Conservation (phyloP, 495 filamentous ascomycete species). For the Cercophora samala region DNA sequence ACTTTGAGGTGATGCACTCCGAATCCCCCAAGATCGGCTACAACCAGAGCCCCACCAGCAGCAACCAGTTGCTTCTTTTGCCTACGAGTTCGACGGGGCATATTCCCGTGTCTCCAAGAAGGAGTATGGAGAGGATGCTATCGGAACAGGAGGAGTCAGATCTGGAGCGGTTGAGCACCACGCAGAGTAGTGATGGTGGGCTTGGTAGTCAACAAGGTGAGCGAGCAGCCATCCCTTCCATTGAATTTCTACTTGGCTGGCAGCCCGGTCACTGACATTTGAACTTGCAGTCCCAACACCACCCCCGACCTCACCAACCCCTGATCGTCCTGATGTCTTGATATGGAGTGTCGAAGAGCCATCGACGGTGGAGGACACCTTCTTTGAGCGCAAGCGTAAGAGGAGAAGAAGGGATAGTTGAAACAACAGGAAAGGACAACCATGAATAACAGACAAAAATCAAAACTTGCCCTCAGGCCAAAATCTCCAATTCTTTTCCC, state of each 20-base stretch:
- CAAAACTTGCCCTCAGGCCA: too few species aligned
- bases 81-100: neutral
- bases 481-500: too few species aligned
- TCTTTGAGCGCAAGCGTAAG: neutral
- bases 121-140: neutral
- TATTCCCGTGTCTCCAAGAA: neutral
- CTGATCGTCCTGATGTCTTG: neutral
- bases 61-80: neutral
- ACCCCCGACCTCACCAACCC: neutral
- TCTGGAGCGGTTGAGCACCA: neutral
- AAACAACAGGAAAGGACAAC: neutral
- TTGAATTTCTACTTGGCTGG: too few species aligned
- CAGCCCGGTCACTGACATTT: too few species aligned
- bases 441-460: neutral
- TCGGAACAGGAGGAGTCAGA: neutral
- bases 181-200: neutral
- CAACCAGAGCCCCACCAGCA: neutral
- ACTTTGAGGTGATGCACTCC: neutral
- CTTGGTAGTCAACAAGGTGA: neutral
- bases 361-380: neutral
- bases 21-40: neutral
- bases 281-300: neutral
- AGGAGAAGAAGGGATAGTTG: neutral
- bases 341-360: neutral
- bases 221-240: neutral